A percentile compares a stretch with the other conserved stretches of the same genome.
These are phyloP conservation scores for Narthecium ossifragum DNA, from an alignment of 106 monocot genomes.

Conservation along the genomic window DNA sequence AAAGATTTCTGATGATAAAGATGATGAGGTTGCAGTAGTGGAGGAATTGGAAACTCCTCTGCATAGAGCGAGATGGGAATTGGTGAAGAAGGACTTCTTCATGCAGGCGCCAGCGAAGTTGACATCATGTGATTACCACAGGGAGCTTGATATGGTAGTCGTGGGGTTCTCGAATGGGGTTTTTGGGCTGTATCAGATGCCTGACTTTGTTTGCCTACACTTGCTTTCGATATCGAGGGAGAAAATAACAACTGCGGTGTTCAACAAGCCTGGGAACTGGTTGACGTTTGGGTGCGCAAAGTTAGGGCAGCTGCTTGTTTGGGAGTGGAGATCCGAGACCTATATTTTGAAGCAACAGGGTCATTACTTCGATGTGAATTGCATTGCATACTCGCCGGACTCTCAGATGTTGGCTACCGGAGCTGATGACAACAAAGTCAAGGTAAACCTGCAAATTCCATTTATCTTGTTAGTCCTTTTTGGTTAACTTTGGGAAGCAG, in stretches of 20 bases:
- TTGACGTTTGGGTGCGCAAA: slow-evolving; percentile 93
- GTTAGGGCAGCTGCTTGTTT: slow-evolving; percentile 93
- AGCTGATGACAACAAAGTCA: slow-evolving; percentile 98
- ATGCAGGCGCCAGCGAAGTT: slow-evolving; percentile 71
- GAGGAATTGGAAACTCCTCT: slow-evolving; percentile 19
- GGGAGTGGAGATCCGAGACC: slow-evolving; percentile 99
- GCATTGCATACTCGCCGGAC: slow-evolving; percentile 81
- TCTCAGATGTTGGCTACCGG: slow-evolving; percentile 95
- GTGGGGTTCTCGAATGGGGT: slow-evolving; percentile 95
- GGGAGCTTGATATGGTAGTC: slow-evolving; percentile 88
- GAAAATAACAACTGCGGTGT: slow-evolving; percentile 88
- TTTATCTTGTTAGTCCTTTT: not conserved
- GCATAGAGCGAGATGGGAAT: slow-evolving; percentile 53
- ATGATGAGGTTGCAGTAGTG: not conserved
- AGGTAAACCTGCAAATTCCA: slow-evolving; percentile 35
- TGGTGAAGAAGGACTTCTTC: slow-evolving; percentile 90
- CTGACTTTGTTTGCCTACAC: slow-evolving; percentile 92
- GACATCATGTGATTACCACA: slow-evolving; percentile 92
- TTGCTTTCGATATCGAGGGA: slow-evolving; percentile 84
- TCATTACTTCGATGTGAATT: slow-evolving; percentile 98
- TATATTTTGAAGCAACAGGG: slow-evolving; percentile 98
- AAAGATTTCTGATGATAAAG: slow-evolving; percentile 13
- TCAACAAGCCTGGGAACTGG: slow-evolving; percentile 86
- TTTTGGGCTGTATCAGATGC: slow-evolving; percentile 98
- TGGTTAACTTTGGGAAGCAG: not conserved